Evolutionary conservation across 495 filamentous ascomycete genomes (phyloP), one percentile per base, ranked within the genome.

Genomic region (Penicillium arizonense): DNA sequence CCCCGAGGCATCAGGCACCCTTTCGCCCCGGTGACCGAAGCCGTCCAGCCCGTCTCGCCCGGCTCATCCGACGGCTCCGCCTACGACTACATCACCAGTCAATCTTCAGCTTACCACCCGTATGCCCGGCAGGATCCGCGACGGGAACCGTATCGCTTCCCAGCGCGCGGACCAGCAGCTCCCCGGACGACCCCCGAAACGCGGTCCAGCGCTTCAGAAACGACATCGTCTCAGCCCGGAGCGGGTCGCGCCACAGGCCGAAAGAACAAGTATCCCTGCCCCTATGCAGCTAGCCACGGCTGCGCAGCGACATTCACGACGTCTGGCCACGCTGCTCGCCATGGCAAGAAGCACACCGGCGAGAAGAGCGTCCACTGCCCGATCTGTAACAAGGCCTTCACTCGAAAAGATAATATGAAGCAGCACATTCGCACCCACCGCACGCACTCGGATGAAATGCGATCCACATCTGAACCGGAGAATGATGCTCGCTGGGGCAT

Each of bases 361-460:
- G 91, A 96, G 74, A 97, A 97, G 73, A 90, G 87, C 40, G 91
- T 96, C 16, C 80, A 84, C 43, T 97, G 93, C 72, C 86, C 89
- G 0, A 90, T 87, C 51, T 97, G 93, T 76, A 82, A 86, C 68
- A 96, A 96, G 72, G 90, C 90, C 42, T 97, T 97, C 64, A 96
- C 94, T 5, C 85, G 93, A 39, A 91, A 94, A 63, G 93, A 97
- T 73, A 97, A 97, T 72, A 97, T 97, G 89, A 96, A 96, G 77
- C 93, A 97, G 61, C 93, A 97, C 63, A 86, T 90, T 46, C 84
- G 92, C 43, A 97, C 94, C 1, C 93, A 97, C 68, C 70, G 71
- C 32, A 71, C 67, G 0, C 68, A 71, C 43, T 71, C 70, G 0
- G 67, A 76, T 10, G 73, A 75, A 1, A 65, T 69, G 59, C 65